Base-by-base conservation (phyloP, 768 basidiomycete genomes). In the Filobasidium floriforme region DNA sequence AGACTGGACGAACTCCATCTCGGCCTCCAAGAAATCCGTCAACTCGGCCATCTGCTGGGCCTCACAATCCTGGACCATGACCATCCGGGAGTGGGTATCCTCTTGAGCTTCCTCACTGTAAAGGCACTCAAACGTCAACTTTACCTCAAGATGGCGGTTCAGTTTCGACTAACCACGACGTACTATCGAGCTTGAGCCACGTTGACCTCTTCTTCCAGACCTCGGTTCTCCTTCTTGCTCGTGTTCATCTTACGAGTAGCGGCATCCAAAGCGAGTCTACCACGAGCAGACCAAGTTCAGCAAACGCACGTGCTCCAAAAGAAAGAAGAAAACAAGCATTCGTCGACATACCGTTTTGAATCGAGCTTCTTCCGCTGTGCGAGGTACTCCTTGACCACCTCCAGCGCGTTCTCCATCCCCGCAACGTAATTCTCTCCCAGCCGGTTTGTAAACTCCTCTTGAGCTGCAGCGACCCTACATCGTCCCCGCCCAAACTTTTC, bases 311-410 rank as follows among this genome's bases (percentile, higher is more conserved):
- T 52, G 41, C 51, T 3, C 19, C n/a, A n/a, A n/a, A 32, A 66
- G 22, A 10, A 14, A 7, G 1, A 43, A 61, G n/a, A 32, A 37
- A 9, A 9, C 32, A 37, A 9, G 32, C 32, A 37, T 37, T 9
- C 32, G 46, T 49, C 40, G 59, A 75, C 82, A 60, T 67, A 89
- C 90, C 89, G 83, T 73, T 90, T 81, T 61, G 88, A 90, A 65
- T 94, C 91, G 18, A 93, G 79, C 75, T 92, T 93, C 84, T 92
- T 94, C 68, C 86, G 84, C 67, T 88, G 82, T 5, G 81, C 74
- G 65, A 91, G 88, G 69, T 89, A 93, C 63, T 92, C 91, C 73
- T 87, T 89, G 74, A 94, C 87, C 32, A 89, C 87, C 10, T 86
- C 88, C 18, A 81, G 81, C 60, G 87, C 86, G 51, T 79, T 82